Conservation (phyloP, 306 rosid genomes). For the Medicago ruthenica region DNA sequence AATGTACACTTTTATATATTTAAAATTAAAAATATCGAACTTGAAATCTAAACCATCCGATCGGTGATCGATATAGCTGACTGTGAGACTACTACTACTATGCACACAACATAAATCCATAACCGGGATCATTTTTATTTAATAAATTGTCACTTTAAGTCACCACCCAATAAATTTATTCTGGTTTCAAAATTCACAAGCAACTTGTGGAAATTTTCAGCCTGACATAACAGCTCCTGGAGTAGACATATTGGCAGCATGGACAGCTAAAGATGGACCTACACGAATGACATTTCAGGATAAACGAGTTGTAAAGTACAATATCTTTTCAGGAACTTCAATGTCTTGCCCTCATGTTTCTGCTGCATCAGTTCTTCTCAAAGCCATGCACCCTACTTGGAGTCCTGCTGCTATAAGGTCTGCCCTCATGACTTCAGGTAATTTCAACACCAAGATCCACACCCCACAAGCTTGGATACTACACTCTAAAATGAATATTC, state of each 20-base stretch:
- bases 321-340: constrained; percentile 85
- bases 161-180: not conserved
- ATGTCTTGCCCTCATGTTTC: constrained; percentile 96
- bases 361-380: constrained; percentile 78
- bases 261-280: constrained; percentile 79
- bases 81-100: too few relatives aligned
- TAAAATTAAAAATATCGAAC: too few relatives aligned
- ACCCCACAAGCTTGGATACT: not conserved
- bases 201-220: constrained; percentile 50
- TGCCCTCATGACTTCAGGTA: constrained; percentile 92
- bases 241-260: constrained; percentile 88
- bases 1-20: too few relatives aligned
- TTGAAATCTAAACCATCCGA: too few relatives aligned
- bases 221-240: constrained; percentile 98
- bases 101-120: too few relatives aligned
- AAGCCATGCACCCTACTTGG: constrained; percentile 88
- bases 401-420: constrained; percentile 87
- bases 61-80: too few relatives aligned
- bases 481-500: too few relatives aligned
- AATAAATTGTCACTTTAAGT: not conserved
- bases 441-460: not conserved
- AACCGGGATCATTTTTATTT: not conserved
- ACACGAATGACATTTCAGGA: constrained; percentile 59
- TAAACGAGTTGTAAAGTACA: constrained; percentile 67
- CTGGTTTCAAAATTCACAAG: not conserved